Percentiles rank a stretch among this genome's conserved stretches.
phyloP scores from a whole-genome alignment of 768 basidiomycete genomes.

The Pisolithus sp. region DNA sequence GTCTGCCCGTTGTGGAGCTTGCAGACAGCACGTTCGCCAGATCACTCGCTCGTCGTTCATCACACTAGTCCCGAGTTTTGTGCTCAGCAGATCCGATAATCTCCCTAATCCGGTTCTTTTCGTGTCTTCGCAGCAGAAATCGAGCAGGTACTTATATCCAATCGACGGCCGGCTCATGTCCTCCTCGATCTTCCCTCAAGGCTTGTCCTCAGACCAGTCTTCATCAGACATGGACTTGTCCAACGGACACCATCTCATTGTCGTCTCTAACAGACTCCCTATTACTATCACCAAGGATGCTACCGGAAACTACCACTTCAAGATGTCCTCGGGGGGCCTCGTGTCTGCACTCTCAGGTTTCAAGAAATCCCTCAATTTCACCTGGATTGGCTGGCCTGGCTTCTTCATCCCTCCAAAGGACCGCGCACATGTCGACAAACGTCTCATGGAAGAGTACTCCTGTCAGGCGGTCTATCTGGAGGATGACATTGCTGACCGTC shows the following conservation, averaged over 20 bases:
- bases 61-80: slow-evolving; percentile 1
- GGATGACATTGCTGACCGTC: slow-evolving; percentile 96
- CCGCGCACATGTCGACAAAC: slow-evolving; percentile 83
- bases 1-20: no score
- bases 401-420: slow-evolving; percentile 93
- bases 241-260: slow-evolving; percentile 72
- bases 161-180: slow-evolving; percentile 12
- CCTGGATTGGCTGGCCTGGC: slow-evolving; percentile 96
- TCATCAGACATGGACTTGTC: slow-evolving; percentile 39
- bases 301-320: slow-evolving; percentile 91
- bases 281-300: slow-evolving; percentile 94
- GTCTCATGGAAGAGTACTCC: slow-evolving; percentile 90
- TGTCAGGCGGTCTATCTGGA: slow-evolving; percentile 98
- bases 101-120: slow-evolving; percentile 23
- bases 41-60: neutral
- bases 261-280: slow-evolving; percentile 93
- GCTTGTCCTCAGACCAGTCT: slow-evolving; percentile 19
- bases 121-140: slow-evolving; percentile 15
- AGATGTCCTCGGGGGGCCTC: slow-evolving; percentile 98
- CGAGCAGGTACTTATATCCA: slow-evolving; percentile 22
- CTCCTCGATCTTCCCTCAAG: slow-evolving; percentile 19
- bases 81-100: slow-evolving; percentile 27
- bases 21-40: neutral
- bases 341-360: slow-evolving; percentile 95
- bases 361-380: slow-evolving; percentile 97